A percentile compares a stretch with the other conserved stretches of the same genome.
Conservation (phyloP, 768 basidiomycete species). For the Mycena epipterygia region DNA sequence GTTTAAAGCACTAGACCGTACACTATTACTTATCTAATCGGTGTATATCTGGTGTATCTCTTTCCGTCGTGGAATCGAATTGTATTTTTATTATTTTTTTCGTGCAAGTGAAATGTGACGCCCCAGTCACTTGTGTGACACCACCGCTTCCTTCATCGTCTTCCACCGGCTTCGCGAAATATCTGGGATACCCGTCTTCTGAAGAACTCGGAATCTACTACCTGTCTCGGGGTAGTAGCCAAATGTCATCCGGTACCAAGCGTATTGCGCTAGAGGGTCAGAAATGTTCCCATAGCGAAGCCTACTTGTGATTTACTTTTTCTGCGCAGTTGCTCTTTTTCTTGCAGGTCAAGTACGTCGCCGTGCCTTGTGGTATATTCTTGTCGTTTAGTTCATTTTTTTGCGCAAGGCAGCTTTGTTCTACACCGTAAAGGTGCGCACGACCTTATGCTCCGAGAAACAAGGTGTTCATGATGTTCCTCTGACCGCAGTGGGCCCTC, state of each 20-base stretch:
- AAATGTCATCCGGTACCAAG: slow-evolving; percentile 24
- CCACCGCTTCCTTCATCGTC: background rate
- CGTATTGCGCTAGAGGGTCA: slow-evolving; percentile 32
- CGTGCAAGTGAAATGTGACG: too few species aligned
- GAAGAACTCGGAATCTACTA: slow-evolving; percentile 5
- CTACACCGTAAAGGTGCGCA: slow-evolving; percentile 78
- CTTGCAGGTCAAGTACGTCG: slow-evolving; percentile 64
- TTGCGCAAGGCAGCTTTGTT: slow-evolving; percentile 78
- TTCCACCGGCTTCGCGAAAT: background rate
- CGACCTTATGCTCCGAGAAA: background rate
- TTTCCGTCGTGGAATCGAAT: background rate
- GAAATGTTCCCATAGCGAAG: background rate
- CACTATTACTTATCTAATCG: background rate
- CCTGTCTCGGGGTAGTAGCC: background rate
- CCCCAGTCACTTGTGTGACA: too few species aligned
- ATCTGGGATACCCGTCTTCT: background rate
- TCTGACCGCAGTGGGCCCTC: slow-evolving; percentile 70
- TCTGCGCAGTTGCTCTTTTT: slow-evolving; percentile 55
- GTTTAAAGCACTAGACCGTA: background rate
- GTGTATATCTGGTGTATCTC: background rate
- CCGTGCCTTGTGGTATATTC: background rate
- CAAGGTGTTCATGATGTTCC: background rate
- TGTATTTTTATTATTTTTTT: too few species aligned
- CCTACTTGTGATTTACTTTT: slow-evolving; percentile 11
- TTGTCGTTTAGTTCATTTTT: slow-evolving; percentile 14